Evolutionary conservation across 257 asterid genomes (phyloP).

Genomic region (Scutellaria galericulata): DNA sequence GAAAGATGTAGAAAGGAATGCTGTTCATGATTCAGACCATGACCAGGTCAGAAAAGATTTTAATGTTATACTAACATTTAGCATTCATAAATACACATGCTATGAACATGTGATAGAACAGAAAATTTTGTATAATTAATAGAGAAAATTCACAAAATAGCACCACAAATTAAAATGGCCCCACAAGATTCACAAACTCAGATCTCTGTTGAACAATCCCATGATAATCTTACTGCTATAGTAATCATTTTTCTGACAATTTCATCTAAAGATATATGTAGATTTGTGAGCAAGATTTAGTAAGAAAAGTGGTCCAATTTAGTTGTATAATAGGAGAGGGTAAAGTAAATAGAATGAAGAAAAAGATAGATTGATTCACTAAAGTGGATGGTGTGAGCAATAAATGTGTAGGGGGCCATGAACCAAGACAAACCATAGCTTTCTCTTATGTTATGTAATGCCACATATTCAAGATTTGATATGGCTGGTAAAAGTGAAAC

Average conservation of each 20-base stretch:
- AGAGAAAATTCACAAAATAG: background rate
- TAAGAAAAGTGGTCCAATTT: constrained; percentile 24
- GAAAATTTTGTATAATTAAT: constrained; percentile 31
- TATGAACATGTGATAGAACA: constrained; percentile 40
- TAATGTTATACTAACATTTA: constrained; percentile 28
- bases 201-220: background rate
- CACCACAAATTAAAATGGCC: constrained; percentile 1
- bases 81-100: constrained; percentile 41
- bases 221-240: background rate
- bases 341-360: constrained; percentile 27
- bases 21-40: constrained; percentile 33
- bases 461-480: constrained; percentile 33
- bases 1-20: constrained; percentile 34
- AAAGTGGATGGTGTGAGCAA: constrained; percentile 42
- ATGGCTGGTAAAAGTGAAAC: constrained; percentile 38
- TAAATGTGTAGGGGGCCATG: constrained; percentile 45
- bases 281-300: background rate
- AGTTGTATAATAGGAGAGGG: background rate
- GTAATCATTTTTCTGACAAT: no score
- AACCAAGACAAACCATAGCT: constrained; percentile 38
- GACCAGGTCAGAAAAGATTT: constrained; percentile 37
- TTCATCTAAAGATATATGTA: no score
- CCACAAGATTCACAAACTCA: background rate
- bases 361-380: constrained; percentile 19
- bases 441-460: constrained; percentile 34